Percentiles rank a stretch among this genome's conserved stretches.
phyloP scores from a whole-genome alignment of 176 grass and related monocot genomes.

The Neostapfia colusana region DNA sequence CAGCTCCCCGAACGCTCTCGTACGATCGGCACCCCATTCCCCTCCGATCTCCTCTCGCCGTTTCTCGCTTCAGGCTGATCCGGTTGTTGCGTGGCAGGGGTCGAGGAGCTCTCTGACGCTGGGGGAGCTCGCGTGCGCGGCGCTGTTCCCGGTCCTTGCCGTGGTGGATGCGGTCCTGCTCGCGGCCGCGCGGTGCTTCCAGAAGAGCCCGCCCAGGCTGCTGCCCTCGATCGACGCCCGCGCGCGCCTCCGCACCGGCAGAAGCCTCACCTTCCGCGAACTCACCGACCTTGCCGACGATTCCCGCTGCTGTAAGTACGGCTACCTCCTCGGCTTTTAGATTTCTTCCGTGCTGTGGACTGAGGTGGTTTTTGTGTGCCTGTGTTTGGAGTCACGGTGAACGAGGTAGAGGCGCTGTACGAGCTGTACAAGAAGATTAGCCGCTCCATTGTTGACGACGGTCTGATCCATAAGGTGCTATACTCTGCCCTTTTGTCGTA shows the following conservation, averaged over 20 bases:
- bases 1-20: constrained; percentile 23
- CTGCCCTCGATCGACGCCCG: constrained; percentile 5
- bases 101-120: constrained; percentile 48
- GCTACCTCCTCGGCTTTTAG: background rate
- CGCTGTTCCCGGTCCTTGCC: constrained; percentile 46
- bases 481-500: background rate
- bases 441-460: constrained; percentile 53
- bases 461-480: constrained; percentile 50
- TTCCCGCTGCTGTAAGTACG: constrained; percentile 49
- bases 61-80: background rate
- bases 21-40: background rate
- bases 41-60: background rate
- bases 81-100: constrained; percentile 16
- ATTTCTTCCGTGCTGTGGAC: constrained; percentile 3
- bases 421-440: constrained; percentile 57
- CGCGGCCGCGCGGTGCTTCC: constrained; percentile 44
- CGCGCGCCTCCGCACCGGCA: background rate
- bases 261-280: constrained; percentile 26
- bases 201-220: constrained; percentile 23
- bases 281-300: constrained; percentile 49
- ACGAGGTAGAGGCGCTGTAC: constrained; percentile 59
- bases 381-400: constrained; percentile 49
- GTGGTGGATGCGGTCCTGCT: constrained; percentile 39
- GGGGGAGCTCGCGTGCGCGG: constrained; percentile 49
- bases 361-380: background rate